These are phyloP conservation scores for Apiotrichum montevideense DNA, from an alignment of 1,284 basidiomycete species.

Conservation along the genomic window DNA sequence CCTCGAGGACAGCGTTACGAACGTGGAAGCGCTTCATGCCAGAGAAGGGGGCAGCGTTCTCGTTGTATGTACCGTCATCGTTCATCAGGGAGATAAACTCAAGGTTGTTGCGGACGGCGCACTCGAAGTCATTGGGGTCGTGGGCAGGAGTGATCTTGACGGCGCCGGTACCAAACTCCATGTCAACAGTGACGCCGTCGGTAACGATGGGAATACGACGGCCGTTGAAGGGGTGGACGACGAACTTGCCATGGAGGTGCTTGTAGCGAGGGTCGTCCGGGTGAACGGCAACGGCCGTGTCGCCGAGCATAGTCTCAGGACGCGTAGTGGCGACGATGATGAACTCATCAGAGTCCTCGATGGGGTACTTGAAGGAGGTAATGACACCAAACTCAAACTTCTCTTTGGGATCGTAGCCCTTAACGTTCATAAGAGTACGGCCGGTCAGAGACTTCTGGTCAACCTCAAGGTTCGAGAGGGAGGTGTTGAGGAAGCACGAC, in stretches of 20 bases:
- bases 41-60: constrained; percentile 75
- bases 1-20: constrained; percentile 74
- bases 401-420: constrained; percentile 90
- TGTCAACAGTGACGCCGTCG: constrained; percentile 82
- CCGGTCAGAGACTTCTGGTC: constrained; percentile 91
- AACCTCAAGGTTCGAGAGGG: constrained; percentile 94
- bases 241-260: constrained; percentile 93
- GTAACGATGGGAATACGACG: constrained; percentile 84
- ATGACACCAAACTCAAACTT: constrained; percentile 97
- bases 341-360: constrained; percentile 75
- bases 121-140: constrained; percentile 96
- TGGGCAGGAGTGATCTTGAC: constrained; percentile 99
- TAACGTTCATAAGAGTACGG: constrained; percentile 79
- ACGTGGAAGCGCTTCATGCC: constrained; percentile 97
- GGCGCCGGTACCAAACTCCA: constrained; percentile 95
- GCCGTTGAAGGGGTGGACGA: constrained; percentile 80
- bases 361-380: constrained; percentile 87
- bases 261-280: constrained; percentile 91
- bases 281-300: constrained; percentile 95
- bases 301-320: constrained; percentile 98
- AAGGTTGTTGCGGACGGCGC: constrained; percentile 79
- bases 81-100: constrained; percentile 95
- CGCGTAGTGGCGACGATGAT: constrained; percentile 95
- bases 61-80: constrained; percentile 95
- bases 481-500: constrained; percentile 95